Conservation (phyloP, 2,329 filamentous ascomycete species). For the Clonostachys rosea region DNA sequence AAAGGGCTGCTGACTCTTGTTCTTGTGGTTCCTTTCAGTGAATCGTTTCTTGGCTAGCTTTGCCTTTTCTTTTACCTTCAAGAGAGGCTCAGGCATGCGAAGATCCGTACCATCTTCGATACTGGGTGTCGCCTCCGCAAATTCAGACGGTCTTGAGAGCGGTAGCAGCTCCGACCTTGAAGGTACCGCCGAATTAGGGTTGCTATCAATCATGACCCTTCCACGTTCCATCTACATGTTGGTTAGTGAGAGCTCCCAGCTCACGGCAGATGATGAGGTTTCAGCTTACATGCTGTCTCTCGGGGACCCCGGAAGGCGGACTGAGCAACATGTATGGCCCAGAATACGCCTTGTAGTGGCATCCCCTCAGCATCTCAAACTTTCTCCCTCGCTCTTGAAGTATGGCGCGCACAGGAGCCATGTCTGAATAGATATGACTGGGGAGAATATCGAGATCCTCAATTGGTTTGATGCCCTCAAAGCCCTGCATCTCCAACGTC, state of each 20-base stretch:
- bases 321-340: conserved; percentile 30
- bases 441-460: conserved; percentile 58
- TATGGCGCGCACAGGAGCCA: conserved; percentile 48
- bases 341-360: conserved; percentile 78
- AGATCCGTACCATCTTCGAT: no score
- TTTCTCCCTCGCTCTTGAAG: conserved; percentile 80
- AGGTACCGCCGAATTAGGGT: no score
- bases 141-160: no score
- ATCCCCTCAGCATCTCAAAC: conserved; percentile 75
- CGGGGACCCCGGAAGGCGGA: no score
- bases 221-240: background rate
- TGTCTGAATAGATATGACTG: background rate
- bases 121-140: no score
- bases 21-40: no score
- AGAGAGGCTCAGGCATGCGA: no score
- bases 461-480: conserved; percentile 80
- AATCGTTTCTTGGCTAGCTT: no score
- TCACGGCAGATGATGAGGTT: background rate
- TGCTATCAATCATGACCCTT: background rate
- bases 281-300: background rate
- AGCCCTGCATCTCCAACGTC: conserved; percentile 64
- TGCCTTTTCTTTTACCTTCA: no score
- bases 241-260: no score
- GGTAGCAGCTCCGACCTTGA: no score
- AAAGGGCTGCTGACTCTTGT: no score